Percentiles rank a stretch among this genome's conserved stretches.
Evolutionary conservation across 306 rosid species (phyloP).

Genomic region (Comarum palustre): DNA sequence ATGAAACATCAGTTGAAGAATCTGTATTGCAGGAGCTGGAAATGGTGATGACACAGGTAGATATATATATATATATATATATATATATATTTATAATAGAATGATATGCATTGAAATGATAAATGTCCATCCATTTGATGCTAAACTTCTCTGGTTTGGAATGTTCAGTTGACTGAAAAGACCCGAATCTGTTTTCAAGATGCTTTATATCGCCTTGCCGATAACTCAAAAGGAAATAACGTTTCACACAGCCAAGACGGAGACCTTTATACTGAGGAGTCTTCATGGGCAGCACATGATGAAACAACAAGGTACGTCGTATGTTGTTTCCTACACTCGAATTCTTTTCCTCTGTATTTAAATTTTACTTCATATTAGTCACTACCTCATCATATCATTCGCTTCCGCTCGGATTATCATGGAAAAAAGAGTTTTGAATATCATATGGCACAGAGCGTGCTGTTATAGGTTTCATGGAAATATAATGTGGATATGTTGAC

Average conservation of each 20-base stretch:
- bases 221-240: constrained; percentile 39
- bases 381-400: neutral
- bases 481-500: too few relatives aligned
- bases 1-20: constrained; percentile 51
- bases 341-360: neutral
- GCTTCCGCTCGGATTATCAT: neutral
- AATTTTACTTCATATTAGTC: neutral
- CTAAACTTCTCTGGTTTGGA: constrained; percentile 16
- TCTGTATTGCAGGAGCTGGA: constrained; percentile 56
- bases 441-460: neutral
- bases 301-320: constrained; percentile 43
- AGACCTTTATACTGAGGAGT: constrained; percentile 22
- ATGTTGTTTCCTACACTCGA: too few relatives aligned
- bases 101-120: neutral
- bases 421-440: neutral
- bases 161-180: constrained; percentile 48
- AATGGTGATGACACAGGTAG: constrained; percentile 55
- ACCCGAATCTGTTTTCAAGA: constrained; percentile 71
- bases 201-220: constrained; percentile 74
- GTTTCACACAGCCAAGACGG: constrained; percentile 28
- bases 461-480: neutral
- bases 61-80: too few relatives aligned
- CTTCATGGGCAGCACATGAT: constrained; percentile 24
- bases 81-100: neutral
- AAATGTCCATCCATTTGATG: constrained; percentile 1